Percentiles rank a stretch among this genome's conserved stretches.
Conservation (phyloP, 164 flowering plant species). For the Dillenia turbinata region DNA sequence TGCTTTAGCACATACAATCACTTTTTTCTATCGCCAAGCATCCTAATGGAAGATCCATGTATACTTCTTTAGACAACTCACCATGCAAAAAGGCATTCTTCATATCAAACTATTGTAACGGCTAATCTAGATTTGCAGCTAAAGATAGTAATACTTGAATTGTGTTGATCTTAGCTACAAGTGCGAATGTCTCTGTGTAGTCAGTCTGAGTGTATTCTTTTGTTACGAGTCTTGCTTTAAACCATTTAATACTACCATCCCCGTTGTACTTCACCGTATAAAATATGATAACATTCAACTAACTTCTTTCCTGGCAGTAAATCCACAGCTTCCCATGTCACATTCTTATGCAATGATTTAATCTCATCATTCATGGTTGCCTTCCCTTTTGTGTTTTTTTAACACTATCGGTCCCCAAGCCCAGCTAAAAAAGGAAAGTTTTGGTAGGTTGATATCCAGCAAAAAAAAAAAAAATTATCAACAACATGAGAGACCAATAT, state of each 20-base stretch:
- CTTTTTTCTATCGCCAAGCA: background rate
- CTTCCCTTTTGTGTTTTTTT: background rate
- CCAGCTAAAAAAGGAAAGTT: too few relatives aligned
- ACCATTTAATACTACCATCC: constrained; percentile 7
- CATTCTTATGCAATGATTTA: constrained; percentile 2
- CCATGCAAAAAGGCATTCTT: background rate
- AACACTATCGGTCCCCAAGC: too few relatives aligned
- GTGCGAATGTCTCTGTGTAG: constrained; percentile 1
- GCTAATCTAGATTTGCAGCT: background rate
- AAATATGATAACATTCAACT: constrained; percentile 5
- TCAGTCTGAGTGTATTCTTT: constrained; percentile 1
- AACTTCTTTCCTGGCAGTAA: constrained; percentile 5
- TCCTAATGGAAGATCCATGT: background rate
- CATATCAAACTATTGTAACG: background rate
- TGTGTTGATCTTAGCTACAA: background rate
- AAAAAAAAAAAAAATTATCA: too few relatives aligned
- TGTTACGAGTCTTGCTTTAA: constrained; percentile 10
- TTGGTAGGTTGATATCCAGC: too few relatives aligned
- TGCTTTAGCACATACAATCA: background rate
- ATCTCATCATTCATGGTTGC: constrained; percentile 6
- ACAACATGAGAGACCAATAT: too few relatives aligned
- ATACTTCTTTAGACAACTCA: background rate
- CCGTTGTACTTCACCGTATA: constrained; percentile 2
- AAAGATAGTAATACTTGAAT: background rate
- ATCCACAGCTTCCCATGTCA: constrained; percentile 6